Evolutionary conservation across 176 grass and related monocot genomes (phyloP), one percentile per base, ranked within the genome.

Genomic region (Melocanna baccifera): DNA sequence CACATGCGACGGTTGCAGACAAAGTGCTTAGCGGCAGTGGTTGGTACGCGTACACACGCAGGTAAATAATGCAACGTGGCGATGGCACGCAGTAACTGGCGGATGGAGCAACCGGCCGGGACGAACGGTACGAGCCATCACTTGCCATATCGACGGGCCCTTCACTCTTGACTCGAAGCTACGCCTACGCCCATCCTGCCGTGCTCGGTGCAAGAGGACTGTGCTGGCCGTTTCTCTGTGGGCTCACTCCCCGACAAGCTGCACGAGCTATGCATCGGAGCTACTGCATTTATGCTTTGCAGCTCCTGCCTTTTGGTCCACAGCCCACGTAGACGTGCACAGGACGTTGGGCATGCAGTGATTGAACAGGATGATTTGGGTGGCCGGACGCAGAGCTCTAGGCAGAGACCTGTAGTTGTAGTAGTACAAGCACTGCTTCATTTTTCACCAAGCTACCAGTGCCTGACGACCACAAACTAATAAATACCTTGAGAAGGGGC

Each of bases 251-350:
- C 53, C 40, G 84, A 86, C 76, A 86, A 67, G 68, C 85, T 2
- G 69, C 68, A 42, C 69, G 75, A 46, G 61, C 70, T 50, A 5
- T 2, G 67, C 43, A 5, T 19, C 18, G 62, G 70, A 23, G 13
- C 88, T 32, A 19, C 50, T 12, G 23, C 62, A 90, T 78, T 90
- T 72, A 90, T 55, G 36, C 34, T 13, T 0, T 1, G 12, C 73
- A 86, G 51, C 84, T 6, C 30, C 87, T 42, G 41, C 79, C 37
- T 64, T 39, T 57, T 65, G 88, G 88, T 78, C 88, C 88, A 90
- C 52, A 37, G 39, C 10, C 20, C 62, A 62, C 32, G 43, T 20
- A 41, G 46, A 7, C 41, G 6, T 12, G 29, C 32, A 32, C 45
- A 46, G 55, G 37, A 29, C 69, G 37, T 19, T 69, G 12, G 12